phyloP scores from a whole-genome alignment of 2,329 filamentous ascomycete species.

The Colletotrichum simmondsii region DNA sequence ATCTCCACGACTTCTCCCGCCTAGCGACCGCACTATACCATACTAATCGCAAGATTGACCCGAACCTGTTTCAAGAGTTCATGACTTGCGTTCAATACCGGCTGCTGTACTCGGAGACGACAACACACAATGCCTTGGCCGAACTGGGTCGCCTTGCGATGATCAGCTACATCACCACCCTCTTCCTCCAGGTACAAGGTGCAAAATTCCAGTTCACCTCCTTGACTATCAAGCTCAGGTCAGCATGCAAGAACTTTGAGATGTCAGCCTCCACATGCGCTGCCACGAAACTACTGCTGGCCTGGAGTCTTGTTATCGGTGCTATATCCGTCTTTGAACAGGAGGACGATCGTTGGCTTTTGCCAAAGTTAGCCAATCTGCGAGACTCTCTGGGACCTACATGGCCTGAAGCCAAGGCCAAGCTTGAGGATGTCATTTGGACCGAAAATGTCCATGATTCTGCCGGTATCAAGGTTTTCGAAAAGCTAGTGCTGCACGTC shows the following conservation, averaged over 20 bases:
- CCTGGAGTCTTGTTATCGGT: constrained; percentile 40
- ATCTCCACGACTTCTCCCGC: constrained; percentile 43
- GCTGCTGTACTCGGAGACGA: constrained; percentile 1
- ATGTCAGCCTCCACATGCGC: constrained; percentile 6
- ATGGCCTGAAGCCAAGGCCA: constrained; percentile 39
- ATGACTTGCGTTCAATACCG: constrained; percentile 29
- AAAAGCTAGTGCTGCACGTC: constrained; percentile 13
- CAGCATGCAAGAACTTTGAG: neutral
- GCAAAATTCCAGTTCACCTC: constrained; percentile 28
- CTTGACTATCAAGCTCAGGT: neutral
- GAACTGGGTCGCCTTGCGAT: constrained; percentile 40
- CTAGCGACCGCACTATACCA: constrained; percentile 39
- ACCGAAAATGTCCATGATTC: constrained; percentile 40
- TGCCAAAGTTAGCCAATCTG: constrained; percentile 34
- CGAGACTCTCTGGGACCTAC: constrained; percentile 9
- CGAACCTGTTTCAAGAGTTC: constrained; percentile 33
- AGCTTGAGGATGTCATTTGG: constrained; percentile 40
- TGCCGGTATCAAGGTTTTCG: constrained; percentile 32
- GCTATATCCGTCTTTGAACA: constrained; percentile 38
- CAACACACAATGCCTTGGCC: neutral
- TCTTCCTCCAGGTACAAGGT: constrained; percentile 39
- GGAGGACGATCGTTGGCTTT: constrained; percentile 38
- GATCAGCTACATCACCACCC: constrained; percentile 42
- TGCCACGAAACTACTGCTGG: constrained; percentile 36
- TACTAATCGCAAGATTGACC: constrained; percentile 38